Base-by-base conservation (phyloP, 306 rosid genomes). In the Phaseolus lunatus region DNA sequence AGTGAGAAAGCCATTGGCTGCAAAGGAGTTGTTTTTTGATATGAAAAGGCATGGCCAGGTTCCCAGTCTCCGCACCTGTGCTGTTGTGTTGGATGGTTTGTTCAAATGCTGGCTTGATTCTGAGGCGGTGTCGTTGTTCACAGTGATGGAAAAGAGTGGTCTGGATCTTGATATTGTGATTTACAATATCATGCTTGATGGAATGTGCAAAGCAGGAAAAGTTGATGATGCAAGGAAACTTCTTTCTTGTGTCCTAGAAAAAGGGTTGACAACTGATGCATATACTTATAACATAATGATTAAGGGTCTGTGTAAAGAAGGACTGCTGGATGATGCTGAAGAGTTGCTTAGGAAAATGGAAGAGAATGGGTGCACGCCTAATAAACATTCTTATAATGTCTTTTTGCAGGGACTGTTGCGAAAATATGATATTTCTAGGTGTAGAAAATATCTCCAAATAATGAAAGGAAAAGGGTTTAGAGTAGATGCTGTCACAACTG, bases 51-150 rank as follows among this genome's bases (percentile, higher is more conserved):
- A 52, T 33, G 82, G 81, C 6, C 70, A 41, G 29, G 75, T 63
- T 74, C 82, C 80, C 65, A 77, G 50, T 80, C 78, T 73, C 14
- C 81, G 39, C 81, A 84, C 65, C 9, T 84, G 83, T 78, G 56
- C 76, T 18, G 22, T 54, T 69, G 45, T 75, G 22, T 70, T 75
- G 74, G 83, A 70, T 75, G 74, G 83, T 22, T 70, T 76, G 15
- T 29, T 76, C 71, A 82, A 52, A 10, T 82, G 85, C 14, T 27
- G 49, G 72, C 58, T 76, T 41, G 16, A 78, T 76, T 76, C 41
- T 5, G 85, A 82, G 67, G 85, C 85, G 2, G 24, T 82, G 11
- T 29, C 48, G 2, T 29, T 82, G 85, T 76, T 82, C 52, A 76
- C 50, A 61, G 74, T 12, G 7, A 18, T 82, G 81, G 74, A 29